Evolutionary conservation across 768 basidiomycete genomes (phyloP).

Genomic region (Amanita brunnescens): DNA sequence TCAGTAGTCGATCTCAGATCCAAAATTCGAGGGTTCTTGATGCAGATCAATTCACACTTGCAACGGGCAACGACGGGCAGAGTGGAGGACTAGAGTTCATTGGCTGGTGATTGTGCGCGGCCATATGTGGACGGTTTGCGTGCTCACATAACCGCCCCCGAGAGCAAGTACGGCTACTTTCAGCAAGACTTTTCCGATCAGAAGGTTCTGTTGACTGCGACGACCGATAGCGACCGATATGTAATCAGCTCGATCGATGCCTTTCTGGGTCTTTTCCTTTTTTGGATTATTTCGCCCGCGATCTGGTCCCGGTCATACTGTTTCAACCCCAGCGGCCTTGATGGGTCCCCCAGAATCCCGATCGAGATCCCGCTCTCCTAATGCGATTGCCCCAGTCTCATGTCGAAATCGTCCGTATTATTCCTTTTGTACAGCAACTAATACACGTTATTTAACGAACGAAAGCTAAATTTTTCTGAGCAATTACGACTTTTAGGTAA

Average conservation of each 20-base stretch:
- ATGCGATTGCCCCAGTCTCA: too few relatives aligned
- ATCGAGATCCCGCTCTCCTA: neutral
- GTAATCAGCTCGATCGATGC: constrained; percentile 4
- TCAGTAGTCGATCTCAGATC: neutral
- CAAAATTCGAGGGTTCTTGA: constrained; percentile 2
- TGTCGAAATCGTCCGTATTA: neutral
- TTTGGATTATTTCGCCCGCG: neutral
- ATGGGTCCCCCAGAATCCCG: constrained; percentile 2
- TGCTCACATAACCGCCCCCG: neutral
- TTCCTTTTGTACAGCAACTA: constrained; percentile 4
- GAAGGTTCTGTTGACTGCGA: constrained; percentile 3
- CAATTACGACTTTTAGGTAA: constrained; percentile 13
- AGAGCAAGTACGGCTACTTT: neutral
- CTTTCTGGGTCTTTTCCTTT: neutral
- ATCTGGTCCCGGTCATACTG: neutral
- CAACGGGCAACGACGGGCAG: neutral
- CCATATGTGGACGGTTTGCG: neutral
- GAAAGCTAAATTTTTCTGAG: constrained; percentile 11
- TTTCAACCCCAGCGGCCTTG: neutral
- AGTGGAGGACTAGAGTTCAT: neutral
- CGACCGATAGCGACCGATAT: neutral
- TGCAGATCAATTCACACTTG: constrained; percentile 1
- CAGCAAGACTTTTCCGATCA: constrained; percentile 4
- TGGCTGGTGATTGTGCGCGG: constrained; percentile 3
- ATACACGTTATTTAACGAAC: constrained; percentile 1